Evolutionary conservation across 306 rosid genomes (phyloP).

Genomic region (Prunus campanulata): DNA sequence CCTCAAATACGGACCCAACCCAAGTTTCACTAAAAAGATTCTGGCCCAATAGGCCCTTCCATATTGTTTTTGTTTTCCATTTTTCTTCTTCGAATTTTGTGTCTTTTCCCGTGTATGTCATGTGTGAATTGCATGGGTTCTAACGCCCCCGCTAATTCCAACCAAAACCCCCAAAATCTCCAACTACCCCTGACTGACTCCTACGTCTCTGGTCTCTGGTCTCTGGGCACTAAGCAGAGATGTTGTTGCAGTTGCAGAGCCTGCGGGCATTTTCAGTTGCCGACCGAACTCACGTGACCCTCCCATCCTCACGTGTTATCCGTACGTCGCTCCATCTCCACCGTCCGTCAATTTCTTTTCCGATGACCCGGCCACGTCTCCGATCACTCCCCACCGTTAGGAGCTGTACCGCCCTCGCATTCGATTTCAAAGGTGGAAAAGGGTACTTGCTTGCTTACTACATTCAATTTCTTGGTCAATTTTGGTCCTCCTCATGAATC

Average conservation of each 20-base stretch:
- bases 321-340: slow-evolving; percentile 23
- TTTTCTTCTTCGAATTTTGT: background rate
- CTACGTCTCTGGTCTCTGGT: background rate
- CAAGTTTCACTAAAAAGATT: background rate
- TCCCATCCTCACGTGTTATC: slow-evolving; percentile 21
- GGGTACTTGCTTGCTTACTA: slow-evolving; percentile 40
- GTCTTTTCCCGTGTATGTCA: no score
- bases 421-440: slow-evolving; percentile 48
- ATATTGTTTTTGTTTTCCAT: background rate
- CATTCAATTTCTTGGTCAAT: background rate
- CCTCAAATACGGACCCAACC: background rate
- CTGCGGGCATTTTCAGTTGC: slow-evolving; percentile 32
- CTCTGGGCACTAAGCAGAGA: background rate
- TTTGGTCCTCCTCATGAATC: background rate
- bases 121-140: background rate
- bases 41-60: background rate
- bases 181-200: background rate
- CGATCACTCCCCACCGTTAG: slow-evolving; percentile 32
- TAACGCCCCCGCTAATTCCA: slow-evolving; percentile 17
- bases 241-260: slow-evolving; percentile 37
- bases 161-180: background rate
- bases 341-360: slow-evolving; percentile 23
- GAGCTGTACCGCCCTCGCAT: slow-evolving; percentile 23
- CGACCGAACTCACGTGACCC: slow-evolving; percentile 20
- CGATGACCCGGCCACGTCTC: slow-evolving; percentile 24